phyloP scores from a whole-genome alignment of 306 rosid genomes.

The Lathyrus oleraceus region DNA sequence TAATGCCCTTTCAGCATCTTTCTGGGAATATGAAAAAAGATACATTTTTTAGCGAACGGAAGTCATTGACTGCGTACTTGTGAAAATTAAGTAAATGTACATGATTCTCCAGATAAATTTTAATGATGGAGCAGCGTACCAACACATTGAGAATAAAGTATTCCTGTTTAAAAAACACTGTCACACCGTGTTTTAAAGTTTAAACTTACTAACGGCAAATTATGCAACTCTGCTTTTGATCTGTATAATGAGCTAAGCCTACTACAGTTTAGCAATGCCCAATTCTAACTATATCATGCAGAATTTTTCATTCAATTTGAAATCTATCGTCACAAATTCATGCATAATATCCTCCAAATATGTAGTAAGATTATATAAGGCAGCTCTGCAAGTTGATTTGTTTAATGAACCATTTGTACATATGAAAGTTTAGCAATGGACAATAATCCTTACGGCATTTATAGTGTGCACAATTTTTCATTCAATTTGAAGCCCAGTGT shows the following conservation, averaged over 20 bases:
- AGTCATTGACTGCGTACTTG: constrained; percentile 3
- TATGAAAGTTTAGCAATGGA: neutral
- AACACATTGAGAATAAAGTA: neutral
- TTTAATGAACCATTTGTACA: neutral
- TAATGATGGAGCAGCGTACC: neutral
- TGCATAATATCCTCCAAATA: constrained; percentile 8
- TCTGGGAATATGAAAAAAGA: constrained; percentile 44
- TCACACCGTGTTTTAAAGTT: neutral
- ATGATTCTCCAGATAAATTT: constrained; percentile 11
- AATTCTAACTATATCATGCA: constrained; percentile 13
- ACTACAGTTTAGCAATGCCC: neutral
- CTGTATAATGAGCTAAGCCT: constrained; percentile 2
- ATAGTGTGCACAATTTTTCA: neutral
- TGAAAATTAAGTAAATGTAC: neutral
- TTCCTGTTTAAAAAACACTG: neutral
- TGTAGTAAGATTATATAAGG: constrained; percentile 3
- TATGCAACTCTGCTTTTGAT: constrained; percentile 18
- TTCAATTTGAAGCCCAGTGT: constrained; percentile 7
- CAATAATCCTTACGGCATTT: constrained; percentile 15
- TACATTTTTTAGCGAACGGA: constrained; percentile 22
- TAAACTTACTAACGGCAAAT: constrained; percentile 2
- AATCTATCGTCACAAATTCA: constrained; percentile 2
- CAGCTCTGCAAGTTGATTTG: constrained; percentile 18
- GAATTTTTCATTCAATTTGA: constrained; percentile 21
- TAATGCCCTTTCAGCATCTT: constrained; percentile 63